Base-by-base conservation (phyloP, 495 filamentous ascomycete species). In the Choiromyces venosus region DNA sequence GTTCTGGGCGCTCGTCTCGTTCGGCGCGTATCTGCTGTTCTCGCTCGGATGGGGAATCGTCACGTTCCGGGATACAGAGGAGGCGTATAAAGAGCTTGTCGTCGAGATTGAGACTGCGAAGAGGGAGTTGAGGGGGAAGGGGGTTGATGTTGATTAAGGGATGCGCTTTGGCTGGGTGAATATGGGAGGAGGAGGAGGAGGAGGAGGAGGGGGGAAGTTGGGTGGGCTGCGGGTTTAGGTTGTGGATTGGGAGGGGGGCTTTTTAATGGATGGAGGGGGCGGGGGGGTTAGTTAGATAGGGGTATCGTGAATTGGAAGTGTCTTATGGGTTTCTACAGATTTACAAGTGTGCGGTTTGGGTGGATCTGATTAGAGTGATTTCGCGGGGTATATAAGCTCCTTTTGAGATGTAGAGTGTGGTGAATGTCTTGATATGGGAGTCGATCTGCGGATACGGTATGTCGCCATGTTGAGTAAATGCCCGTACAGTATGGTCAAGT, bases 1-100 rank as follows among this genome's bases (percentile, higher is more conserved):
- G 37, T 92, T 97, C 85, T 98, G 93, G 90, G 88, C 87, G 37
- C 85, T 98, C 75, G 93, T 99, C 75, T 89, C 90, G 67, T 95
- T 98, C 83, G 95, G 93, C 83, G 91, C 94, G 65, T 97, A 93
- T 84, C 89, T 99, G 8, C 89, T 98, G 69, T 92, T 91, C 85
- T 93, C 92, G 75, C 88, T 99, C 37, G 95, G 95, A 68, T 89
- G 89, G 85, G 94, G 94, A 52, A 91, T 99, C 76, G 86, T 96
- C 78, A 97, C 93, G 46, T 99, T 99, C 87, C 93, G 96, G 84
- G 93, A 98, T 84, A 93, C 95, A 18, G 94, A 96, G 68, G 89
- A 92, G 75, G 95, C 95, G 72, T 91, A 97, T 83, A 87, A 89
- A 77, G 94, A 97, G 84, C 84, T 99, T 76, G 92, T 97, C 46